Evolutionary conservation across 345 rosid species (phyloP), one percentile per base, ranked within the genome.

Genomic region (Linum trigynum): DNA sequence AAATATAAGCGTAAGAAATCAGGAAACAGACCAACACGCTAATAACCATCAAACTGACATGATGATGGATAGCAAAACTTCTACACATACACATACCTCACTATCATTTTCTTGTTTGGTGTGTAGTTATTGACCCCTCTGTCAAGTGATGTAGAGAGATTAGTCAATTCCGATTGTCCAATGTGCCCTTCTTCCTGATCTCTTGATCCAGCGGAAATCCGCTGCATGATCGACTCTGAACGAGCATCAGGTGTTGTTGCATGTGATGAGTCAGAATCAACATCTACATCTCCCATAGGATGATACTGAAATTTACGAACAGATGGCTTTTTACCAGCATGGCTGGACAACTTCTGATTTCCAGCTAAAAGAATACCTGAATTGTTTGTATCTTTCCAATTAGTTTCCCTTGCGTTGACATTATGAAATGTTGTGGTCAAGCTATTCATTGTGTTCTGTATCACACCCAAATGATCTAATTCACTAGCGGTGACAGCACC

Each of bases 231-330:
- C 48, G 77, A 32, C 63, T 68, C 78, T 62, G 73, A 56, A 72
- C 69, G 82, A 48, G 81, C 17, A 65, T 58, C 68, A 38, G 51
- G 66, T 67, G 78, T 80, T 61, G 72, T 62, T 69, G 77, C 83
- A 70, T 65, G 64, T 53, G 80, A 75, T 69, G 83, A 70, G 61
- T 82, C 87, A 17, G 72, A 53, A 69, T 78, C 86, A 62, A 67
- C 75, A 75, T 80, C 89, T 67, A 84, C 65, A 86, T 86, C 81
- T 51, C 97, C 97, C 91, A 86, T 90, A n/a, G 97, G 97, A 80
- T 89, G 98, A 75, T 83, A 87, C 70, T 89, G 92, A 83, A 92
- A 89, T 77, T 77, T 91, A 71, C 87, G 90, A 62, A 67, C 79
- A 56, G 79, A 71, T 5, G 82, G 80, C 76, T 74, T 83, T 62